These are phyloP conservation scores for Scenedesmus sp. DNA, from an alignment of 163 green algal species.

Conservation along the genomic window DNA sequence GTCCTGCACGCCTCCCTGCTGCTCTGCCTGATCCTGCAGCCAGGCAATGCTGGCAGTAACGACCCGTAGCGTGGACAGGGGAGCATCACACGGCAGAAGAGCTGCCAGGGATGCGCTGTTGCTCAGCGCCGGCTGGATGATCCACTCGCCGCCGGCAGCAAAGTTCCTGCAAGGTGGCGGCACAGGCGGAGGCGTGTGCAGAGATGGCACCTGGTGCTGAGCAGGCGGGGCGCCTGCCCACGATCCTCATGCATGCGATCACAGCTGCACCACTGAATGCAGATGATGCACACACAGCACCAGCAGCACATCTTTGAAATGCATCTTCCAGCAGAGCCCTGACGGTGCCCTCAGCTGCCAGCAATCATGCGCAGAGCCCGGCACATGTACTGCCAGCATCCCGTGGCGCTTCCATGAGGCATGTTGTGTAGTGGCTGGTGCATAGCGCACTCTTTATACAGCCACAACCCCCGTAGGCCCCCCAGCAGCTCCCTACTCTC, in stretches of 20 bases:
- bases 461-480: background rate
- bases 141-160: conserved; percentile 56
- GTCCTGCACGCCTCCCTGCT: background rate
- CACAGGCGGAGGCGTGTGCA: background rate
- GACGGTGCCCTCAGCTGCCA: background rate
- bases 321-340: too few relatives aligned
- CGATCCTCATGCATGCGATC: background rate
- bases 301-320: background rate
- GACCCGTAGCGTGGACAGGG: conserved; percentile 58
- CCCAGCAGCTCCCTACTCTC: background rate
- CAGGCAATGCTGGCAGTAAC: conserved; percentile 50
- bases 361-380: background rate
- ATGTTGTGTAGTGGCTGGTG: too few relatives aligned
- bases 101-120: conserved; percentile 32
- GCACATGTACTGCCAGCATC: background rate
- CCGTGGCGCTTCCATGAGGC: background rate
- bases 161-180: conserved; percentile 44
- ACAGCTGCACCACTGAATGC: background rate
- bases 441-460: background rate
- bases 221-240: too few relatives aligned
- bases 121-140: conserved; percentile 52
- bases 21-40: conserved; percentile 22
- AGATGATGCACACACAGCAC: background rate
- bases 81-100: conserved; percentile 53
- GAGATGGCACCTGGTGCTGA: background rate